Evolutionary conservation across 495 filamentous ascomycete genomes (phyloP), one percentile per base, ranked within the genome.

Genomic region (Pyronema omphalodes): DNA sequence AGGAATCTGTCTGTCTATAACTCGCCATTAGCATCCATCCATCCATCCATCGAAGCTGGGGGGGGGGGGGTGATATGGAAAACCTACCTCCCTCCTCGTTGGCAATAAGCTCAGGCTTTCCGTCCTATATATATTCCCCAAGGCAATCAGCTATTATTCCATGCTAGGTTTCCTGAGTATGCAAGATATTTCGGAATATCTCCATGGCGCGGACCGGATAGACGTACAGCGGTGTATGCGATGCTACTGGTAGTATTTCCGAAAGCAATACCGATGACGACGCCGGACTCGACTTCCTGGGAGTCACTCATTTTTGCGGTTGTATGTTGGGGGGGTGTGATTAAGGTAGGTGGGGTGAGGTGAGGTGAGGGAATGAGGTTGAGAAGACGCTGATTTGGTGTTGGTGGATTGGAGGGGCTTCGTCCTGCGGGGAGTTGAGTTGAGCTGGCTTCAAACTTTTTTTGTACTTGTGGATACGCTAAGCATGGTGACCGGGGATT

Each of bases 211-310:
- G 17, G 17, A n/a, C n/a, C n/a, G n/a, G n/a, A 3, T 19, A 35
- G 23, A 68, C 79, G 54, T 73, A 81, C 78, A 57, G 68, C 67
- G 44, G 88, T 86, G 64, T 79, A 83, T 59, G 88, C 91, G 71
- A 98, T 96, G 51, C 87, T 94, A 71, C 89, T 94, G 76, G 87
- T 91, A 48, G 85, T 86, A 71, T 98, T 98, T 68, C 91, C 93
- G 74, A 96, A 96, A 50, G 88, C 84, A 67, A 98, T 86, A 69
- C 91, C 91, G 70, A 98, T 98, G 61, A 83, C 83, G 57, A 40
- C 41, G 15, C 40, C 41, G 9, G 43, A n/a, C n/a, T 54, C 52
- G 9, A 12, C 12, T 29, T 54, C 52, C 17, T 8, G 14, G 14
- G 37, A 29, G 15, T 54, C 52, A 34, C 52, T 54, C 52, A 54